phyloP scores from a whole-genome alignment of 2,329 filamentous ascomycete species.

The Gaeumannomyces tritici region DNA sequence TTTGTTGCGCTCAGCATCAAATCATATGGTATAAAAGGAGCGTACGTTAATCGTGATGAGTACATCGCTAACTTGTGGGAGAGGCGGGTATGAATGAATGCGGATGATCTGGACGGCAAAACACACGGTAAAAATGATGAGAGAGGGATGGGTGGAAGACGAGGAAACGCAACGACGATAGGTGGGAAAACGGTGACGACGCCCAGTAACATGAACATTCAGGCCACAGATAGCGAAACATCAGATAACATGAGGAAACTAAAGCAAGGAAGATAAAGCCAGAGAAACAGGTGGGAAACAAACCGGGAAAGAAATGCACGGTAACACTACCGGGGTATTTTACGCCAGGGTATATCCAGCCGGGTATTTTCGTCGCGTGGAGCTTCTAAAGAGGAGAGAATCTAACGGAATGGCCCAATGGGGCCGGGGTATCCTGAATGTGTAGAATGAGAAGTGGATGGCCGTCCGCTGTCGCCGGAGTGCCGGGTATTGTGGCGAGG shows the following conservation, averaged over 20 bases:
- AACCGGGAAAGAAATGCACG: constrained; percentile 32
- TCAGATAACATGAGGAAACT: neutral
- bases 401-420: constrained; percentile 85
- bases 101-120: neutral
- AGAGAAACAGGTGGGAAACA: constrained; percentile 20
- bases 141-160: neutral
- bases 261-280: constrained; percentile 1
- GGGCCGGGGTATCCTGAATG: constrained; percentile 93
- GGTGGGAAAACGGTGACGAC: neutral
- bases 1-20: neutral
- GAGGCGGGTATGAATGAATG: neutral
- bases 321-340: constrained; percentile 40
- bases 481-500: constrained; percentile 75
- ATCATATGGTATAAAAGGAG: constrained; percentile 1
- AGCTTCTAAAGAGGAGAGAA: constrained; percentile 31
- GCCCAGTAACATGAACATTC: neutral
- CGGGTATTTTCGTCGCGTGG: constrained; percentile 37
- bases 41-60: neutral
- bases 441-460: constrained; percentile 90
- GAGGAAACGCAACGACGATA: neutral
- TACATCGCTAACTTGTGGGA: neutral
- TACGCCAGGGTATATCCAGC: constrained; percentile 59
- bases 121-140: neutral
- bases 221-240: neutral
- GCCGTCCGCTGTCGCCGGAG: constrained; percentile 84